A percentile compares a stretch with the other conserved stretches of the same genome.
phyloP scores from a whole-genome alignment of 1,284 basidiomycete species.

The Stygiomarasmius scandens region DNA sequence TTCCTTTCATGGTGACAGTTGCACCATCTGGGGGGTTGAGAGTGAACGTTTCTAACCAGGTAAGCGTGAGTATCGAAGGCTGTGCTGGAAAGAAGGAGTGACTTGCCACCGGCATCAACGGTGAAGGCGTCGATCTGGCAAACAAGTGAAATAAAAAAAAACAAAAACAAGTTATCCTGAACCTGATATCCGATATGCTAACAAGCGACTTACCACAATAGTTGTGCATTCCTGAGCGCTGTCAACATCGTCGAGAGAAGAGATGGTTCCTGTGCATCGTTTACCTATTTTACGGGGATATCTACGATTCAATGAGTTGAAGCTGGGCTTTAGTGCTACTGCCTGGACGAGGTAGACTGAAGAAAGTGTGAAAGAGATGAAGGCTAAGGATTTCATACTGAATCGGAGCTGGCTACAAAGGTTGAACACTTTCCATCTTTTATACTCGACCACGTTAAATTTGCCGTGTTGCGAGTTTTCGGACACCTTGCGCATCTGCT shows the following conservation, averaged over 20 bases:
- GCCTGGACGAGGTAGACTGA: neutral
- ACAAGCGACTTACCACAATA: slow-evolving; percentile 12
- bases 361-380: neutral
- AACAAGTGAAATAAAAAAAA: neutral
- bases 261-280: slow-evolving; percentile 18
- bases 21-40: slow-evolving; percentile 8
- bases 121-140: slow-evolving; percentile 13
- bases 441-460: too few species aligned
- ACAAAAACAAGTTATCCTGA: too few species aligned
- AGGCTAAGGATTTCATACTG: neutral
- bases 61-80: neutral
- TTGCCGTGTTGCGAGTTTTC: too few species aligned
- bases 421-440: too few species aligned
- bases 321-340: neutral
- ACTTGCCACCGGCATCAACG: slow-evolving; percentile 6
- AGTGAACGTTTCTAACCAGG: slow-evolving; percentile 8
- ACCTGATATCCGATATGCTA: too few species aligned
- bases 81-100: too few species aligned
- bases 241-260: slow-evolving; percentile 17
- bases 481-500: too few species aligned
- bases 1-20: slow-evolving; percentile 5
- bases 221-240: slow-evolving; percentile 19
- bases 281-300: slow-evolving; percentile 16
- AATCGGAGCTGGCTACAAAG: too few species aligned
- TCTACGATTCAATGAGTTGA: neutral